Evolutionary conservation across 495 filamentous ascomycete species (phyloP), one percentile per base, ranked within the genome.

Genomic region (Aspergillus avenaceus): DNA sequence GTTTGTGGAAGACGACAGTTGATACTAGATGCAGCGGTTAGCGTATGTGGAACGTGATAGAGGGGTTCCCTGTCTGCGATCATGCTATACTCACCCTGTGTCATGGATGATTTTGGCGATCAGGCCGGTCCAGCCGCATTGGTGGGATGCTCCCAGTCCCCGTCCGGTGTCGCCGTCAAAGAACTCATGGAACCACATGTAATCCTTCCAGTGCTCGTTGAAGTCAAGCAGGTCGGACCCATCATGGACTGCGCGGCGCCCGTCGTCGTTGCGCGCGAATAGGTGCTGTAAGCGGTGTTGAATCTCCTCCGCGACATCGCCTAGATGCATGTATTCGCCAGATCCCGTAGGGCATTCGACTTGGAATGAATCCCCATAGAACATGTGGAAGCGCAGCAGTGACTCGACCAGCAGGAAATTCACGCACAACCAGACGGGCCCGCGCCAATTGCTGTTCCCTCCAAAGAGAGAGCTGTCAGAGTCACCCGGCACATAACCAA

Each of bases 61-160:
- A 26, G 23, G 14, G n/a, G 27, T 44, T 2, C 5, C 18, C 1
- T 38, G n/a, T 8, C 11, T n/a, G 21, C 6, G 16, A 3, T 38
- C 4, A 21, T 28, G 18, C 25, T n/a, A n/a, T n/a, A 66, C 85
- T 66, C 79, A 87, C 88, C 89, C 92, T 52, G 92, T 95, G 56
- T 97, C 92, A 52, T 97, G 92, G 45, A 97, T 97, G 81, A 97
- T 83, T 62, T 95, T 91, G 8, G 92, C 92, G 59, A 97, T 88
- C 41, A 97, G 62, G 0, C 92, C 93, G n/a, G 92, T 96, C 93
- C 93, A 97, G 5, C 92, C 92, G 52, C 90, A 95, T 64, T 97
- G 92, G 67, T 97, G 93, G 40, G 88, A 93, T 19, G 92, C 89
- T 45, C 92, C 92, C 7, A 97, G 75, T 5, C 93, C 92, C 44